These are phyloP conservation scores for Penicillium mononematosum DNA, from an alignment of 495 filamentous ascomycete species.

Conservation along the genomic window DNA sequence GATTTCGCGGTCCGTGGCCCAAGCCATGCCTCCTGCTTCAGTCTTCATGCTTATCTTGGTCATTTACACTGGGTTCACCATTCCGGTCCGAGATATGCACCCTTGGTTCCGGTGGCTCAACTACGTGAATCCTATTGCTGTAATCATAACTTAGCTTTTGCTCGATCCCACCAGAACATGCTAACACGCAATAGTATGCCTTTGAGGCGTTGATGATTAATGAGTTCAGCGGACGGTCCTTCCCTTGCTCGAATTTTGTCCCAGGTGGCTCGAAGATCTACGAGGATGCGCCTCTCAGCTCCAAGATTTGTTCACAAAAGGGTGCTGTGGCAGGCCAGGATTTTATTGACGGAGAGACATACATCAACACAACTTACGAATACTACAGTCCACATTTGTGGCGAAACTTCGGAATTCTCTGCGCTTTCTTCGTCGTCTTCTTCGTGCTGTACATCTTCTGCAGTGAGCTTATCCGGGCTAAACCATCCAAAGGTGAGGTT, in stretches of 20 bases:
- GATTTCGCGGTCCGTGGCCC: slow-evolving; percentile 72
- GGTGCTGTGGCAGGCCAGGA: slow-evolving; percentile 59
- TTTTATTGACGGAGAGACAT: slow-evolving; percentile 66
- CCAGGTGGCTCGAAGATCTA: slow-evolving; percentile 53
- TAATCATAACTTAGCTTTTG: slow-evolving; percentile 18
- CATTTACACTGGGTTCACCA: slow-evolving; percentile 88
- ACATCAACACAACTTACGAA: slow-evolving; percentile 57
- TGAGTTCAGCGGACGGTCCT: slow-evolving; percentile 70
- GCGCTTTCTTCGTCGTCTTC: slow-evolving; percentile 71
- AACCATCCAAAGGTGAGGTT: slow-evolving; percentile 85
- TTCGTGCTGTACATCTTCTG: slow-evolving; percentile 63
- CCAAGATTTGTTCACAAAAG: slow-evolving; percentile 57
- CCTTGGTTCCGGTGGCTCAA: slow-evolving; percentile 86
- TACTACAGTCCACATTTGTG: slow-evolving; percentile 66
- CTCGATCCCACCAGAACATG: neutral
- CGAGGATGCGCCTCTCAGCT: slow-evolving; percentile 38
- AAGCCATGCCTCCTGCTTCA: slow-evolving; percentile 81
- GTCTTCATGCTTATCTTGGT: slow-evolving; percentile 78
- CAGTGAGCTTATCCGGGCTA: slow-evolving; percentile 72
- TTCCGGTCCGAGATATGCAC: slow-evolving; percentile 71
- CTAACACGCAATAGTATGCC: slow-evolving; percentile 53
- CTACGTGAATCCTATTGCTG: slow-evolving; percentile 76
- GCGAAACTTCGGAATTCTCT: slow-evolving; percentile 80
- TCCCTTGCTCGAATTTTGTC: slow-evolving; percentile 60
- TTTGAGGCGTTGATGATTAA: slow-evolving; percentile 92